Evolutionary conservation across 495 filamentous ascomycete genomes (phyloP).

Genomic region (Aspergillus affinis): DNA sequence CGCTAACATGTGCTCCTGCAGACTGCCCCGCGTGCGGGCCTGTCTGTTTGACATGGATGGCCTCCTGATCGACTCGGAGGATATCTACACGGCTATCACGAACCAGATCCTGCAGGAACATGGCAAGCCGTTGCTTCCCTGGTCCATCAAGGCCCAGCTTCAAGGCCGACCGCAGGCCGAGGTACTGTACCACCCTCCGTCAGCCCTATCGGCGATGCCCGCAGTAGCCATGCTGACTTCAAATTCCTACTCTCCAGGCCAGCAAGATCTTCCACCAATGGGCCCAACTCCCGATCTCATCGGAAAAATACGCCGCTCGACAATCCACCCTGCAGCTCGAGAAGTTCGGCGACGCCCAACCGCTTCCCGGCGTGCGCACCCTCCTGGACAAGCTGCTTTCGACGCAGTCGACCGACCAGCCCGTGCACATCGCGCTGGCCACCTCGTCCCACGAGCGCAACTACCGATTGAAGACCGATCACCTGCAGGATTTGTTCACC

Average conservation of each 20-base stretch:
- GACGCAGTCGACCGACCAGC: constrained; percentile 39
- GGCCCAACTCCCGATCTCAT: constrained; percentile 80
- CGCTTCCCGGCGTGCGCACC: constrained; percentile 74
- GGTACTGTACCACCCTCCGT: constrained; percentile 34
- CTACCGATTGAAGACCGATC: constrained; percentile 76
- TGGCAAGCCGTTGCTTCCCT: constrained; percentile 71
- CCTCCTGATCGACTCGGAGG: constrained; percentile 89
- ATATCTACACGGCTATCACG: constrained; percentile 81
- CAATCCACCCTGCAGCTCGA: constrained; percentile 60
- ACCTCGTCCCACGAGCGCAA: constrained; percentile 72
- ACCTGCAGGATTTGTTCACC: constrained; percentile 70
- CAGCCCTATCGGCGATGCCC: not conserved
- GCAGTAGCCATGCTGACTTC: not conserved
- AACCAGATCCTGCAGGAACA: constrained; percentile 78
- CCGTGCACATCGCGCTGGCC: constrained; percentile 81
- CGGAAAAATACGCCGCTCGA: constrained; percentile 61
- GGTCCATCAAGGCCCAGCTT: constrained; percentile 90
- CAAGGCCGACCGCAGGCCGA: constrained; percentile 86
- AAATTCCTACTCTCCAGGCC: constrained; percentile 20
- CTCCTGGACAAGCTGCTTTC: constrained; percentile 58
- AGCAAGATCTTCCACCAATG: constrained; percentile 69
- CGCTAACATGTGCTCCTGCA: constrained; percentile 27
- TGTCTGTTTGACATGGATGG: constrained; percentile 99
- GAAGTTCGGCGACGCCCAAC: constrained; percentile 68
- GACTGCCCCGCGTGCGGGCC: constrained; percentile 76